Base-by-base conservation (phyloP, 371 early-diverging fungal genomes). In the Blastocladiella emersonii region DNA sequence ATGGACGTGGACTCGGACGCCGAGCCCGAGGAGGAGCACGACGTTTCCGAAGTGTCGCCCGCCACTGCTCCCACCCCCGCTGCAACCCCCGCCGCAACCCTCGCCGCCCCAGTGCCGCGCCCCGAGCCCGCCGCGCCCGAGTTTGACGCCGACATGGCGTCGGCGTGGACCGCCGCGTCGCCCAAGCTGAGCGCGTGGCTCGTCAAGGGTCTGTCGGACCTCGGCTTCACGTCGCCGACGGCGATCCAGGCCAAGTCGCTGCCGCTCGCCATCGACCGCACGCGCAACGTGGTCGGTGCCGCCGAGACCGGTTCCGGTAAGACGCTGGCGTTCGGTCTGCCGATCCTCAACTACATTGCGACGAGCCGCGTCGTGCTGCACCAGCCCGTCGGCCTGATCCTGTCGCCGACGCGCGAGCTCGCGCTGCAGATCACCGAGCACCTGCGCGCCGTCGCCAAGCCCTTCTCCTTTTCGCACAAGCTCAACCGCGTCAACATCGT, bases 241-340 rank as follows among this genome's bases (percentile, higher is more conserved):
- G 87, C 89, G 32, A 99, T 99, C 66, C 99, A 99, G 78, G 76
- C 81, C 17, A 77, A 90, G 64, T 79, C 91, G 13, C 78, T 98
- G 45, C 85, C 89, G 19, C 67, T 84, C 36, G 78, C 83, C 3
- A 81, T 93, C 34, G 68, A 83, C 34, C 60, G 70, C 5, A 85
- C 89, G 43, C 82, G 90, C 43, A 94, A 98, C 70, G 82, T 99
- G 62, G 85, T 99, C 48, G 99, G 99, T 61, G 92, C 94, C 30
- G 98, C 99, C 1, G 92, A 95, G 67, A 99, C 99, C 78, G 92
- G 92, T 69, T 91, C 92, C 23, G 97, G 95, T 65, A 96, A 96
- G 76, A 95, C 95, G 1, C 71, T 95, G 51, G 90, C 92, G 0
- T 96, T 93, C 74, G 85, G 91, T 45, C 73, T 96, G 35, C 96